Evolutionary conservation across 1,139 yeast species (phyloP), one percentile per base, ranked within the genome.

Genomic region (Debaryomyces udenii): DNA sequence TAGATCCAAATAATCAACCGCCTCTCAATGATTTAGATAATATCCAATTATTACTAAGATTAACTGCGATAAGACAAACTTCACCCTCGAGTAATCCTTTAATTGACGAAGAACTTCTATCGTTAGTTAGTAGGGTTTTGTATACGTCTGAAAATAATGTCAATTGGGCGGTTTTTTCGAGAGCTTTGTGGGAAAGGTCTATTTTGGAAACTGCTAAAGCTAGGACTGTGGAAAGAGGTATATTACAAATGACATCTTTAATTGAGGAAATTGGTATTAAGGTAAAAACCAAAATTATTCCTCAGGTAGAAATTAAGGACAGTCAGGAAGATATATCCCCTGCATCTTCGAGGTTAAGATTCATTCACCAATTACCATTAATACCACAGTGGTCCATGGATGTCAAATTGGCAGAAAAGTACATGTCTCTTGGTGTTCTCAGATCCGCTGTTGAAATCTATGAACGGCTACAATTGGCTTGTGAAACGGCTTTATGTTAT

Each of bases 131-230:
- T 38, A 75, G 99, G 53, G 76, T 93, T 10, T 66, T 93, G 24
- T 82, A 77, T 51, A 61, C 80, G 1, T 66, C 78, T 1, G 53
- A 65, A 3, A 64, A 68, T 1, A 55, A 68, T 2, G 76, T 78
- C 22, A 86, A 87, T 61, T 90, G 97, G 95, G 67, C 87, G 1
- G 62, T 93, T 3, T 89, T 83, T 55, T 80, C 94, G 3, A 74
- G 94, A 49, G 89, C 96, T 0, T 69, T 94, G 40, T 91, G 98
- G 96, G 88, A 86, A 54, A 77, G 99, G 58, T 88, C 96, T 9
- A 53, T 87, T 13, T 69, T 91, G 32, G 99, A 94, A 61, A 80
- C 96, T 0, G 74, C 74, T 34, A 84, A 83, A 48, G 82, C 96
- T 3, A 83, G 87, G 57, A 91, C 98, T 1, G 83, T 91, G 16